phyloP scores from a whole-genome alignment of 2,329 filamentous ascomycete species.

The Beauveria sp. region DNA sequence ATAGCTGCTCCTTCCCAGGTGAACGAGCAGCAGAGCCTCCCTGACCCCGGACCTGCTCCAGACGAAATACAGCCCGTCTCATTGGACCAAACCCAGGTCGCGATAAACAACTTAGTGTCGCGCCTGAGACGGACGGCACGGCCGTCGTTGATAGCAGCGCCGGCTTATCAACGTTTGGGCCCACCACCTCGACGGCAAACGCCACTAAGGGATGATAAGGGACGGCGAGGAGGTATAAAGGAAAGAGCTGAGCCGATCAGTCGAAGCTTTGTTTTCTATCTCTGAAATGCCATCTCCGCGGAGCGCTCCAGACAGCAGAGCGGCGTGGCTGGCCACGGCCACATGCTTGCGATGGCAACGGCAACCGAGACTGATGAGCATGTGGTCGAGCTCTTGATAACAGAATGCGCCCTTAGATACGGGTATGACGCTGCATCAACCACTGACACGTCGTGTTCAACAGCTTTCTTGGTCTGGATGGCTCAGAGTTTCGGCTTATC shows the following conservation, averaged over 20 bases:
- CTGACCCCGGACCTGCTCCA: background rate
- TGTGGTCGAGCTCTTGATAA: background rate
- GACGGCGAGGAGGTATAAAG: background rate
- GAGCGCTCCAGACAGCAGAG: background rate
- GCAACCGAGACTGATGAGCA: background rate
- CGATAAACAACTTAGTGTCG: background rate
- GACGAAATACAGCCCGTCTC: background rate
- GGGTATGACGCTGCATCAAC: background rate
- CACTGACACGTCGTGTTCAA: background rate
- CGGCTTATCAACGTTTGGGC: conserved; percentile 4
- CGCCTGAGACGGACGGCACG: background rate
- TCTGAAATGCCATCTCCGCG: conserved; percentile 16
- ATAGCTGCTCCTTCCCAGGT: background rate
- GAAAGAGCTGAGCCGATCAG: background rate
- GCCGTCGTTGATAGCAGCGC: background rate
- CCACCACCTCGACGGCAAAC: background rate
- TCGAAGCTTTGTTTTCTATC: conserved; percentile 4
- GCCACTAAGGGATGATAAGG: conserved; percentile 1
- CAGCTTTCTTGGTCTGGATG: background rate
- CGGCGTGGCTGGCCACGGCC: background rate
- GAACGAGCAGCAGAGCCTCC: background rate
- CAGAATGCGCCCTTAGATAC: background rate
- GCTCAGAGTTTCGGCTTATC: background rate
- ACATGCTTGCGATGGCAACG: background rate
- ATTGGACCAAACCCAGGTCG: background rate